Conservation (phyloP, 1,139 yeast genomes). For the Hansenula sp. region DNA sequence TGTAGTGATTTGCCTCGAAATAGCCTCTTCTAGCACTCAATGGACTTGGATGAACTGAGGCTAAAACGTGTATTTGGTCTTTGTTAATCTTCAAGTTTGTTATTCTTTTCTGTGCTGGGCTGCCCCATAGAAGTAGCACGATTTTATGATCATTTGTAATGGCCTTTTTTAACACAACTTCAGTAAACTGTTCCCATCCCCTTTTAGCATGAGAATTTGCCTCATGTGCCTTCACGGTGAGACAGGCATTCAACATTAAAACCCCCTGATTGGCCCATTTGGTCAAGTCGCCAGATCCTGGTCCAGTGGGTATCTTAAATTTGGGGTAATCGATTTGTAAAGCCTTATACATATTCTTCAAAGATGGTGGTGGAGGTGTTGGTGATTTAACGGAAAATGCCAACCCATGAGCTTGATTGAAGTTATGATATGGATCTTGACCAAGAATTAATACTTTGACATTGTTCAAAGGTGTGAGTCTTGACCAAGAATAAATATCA, state of each 20-base stretch:
- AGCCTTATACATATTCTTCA: constrained; percentile 82
- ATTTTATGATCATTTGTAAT: constrained; percentile 43
- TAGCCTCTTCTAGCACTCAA: constrained; percentile 83
- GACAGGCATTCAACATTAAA: constrained; percentile 76
- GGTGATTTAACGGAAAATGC: constrained; percentile 91
- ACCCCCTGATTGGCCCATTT: constrained; percentile 92
- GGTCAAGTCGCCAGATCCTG: constrained; percentile 59
- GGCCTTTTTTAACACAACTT: constrained; percentile 42
- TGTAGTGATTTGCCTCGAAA: constrained; percentile 67
- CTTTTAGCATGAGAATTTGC: constrained; percentile 88
- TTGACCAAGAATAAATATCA: constrained; percentile 92
- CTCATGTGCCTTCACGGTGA: constrained; percentile 90
- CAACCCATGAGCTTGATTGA: constrained; percentile 92
- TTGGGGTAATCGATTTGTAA: constrained; percentile 69
- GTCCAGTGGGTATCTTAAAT: constrained; percentile 52
- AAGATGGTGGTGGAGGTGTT: constrained; percentile 84
- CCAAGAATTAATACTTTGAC: constrained; percentile 84
- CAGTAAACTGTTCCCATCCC: constrained; percentile 96
- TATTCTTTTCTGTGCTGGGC: constrained; percentile 80
- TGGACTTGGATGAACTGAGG: constrained; percentile 93
- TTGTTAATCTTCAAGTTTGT: constrained; percentile 31
- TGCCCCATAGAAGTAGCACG: constrained; percentile 91
- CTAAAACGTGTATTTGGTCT: constrained; percentile 49
- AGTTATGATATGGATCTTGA: constrained; percentile 95
- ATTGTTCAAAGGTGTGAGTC: constrained; percentile 70